Evolutionary conservation across 768 basidiomycete species (phyloP), one percentile per base, ranked within the genome.

Genomic region (Suillus plorans): DNA sequence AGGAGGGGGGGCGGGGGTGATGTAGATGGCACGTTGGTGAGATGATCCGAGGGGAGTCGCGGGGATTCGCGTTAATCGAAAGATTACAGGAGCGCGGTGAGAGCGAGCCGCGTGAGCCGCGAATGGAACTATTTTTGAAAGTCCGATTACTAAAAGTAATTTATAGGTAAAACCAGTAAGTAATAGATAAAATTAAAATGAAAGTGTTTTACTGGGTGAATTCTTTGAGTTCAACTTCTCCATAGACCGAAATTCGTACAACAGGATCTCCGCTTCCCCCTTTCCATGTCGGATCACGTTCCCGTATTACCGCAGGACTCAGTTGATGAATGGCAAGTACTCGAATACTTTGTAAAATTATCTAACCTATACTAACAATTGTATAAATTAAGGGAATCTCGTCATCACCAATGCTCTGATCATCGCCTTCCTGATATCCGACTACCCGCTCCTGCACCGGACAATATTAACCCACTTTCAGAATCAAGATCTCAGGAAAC

Each of bases 361-460:
- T 68, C 63, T 63, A 67, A 14, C 13, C 14, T 49, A 25, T n/a
- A 28, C 25, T 28, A 52, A 50, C 25, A 16, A 50, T 50, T 50
- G 25, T 28, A 28, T 28, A 50, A 28, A 18, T 52, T 37, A 37
- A 73, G 72, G 74, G 70, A 75, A 73, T 68, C 65, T 69, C 69
- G 64, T 57, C 71, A 66, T 63, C 70, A 62, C 20, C 50, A 52
- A 16, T 52, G 50, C 50, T 68, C 69, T 72, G 74, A 76, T 77
- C 75, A 77, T 67, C 70, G 74, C 73, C 67, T 69, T 67, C 64
- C 66, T 73, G 74, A 76, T 74, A 74, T 69, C 68, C 73, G 73
- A 70, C 66, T 55, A 66, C 69, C 69, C 57, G 52, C 52, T 53
- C 52, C 16, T 68, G 44, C 62, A 66, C 67, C 68, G 67, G 70